These are phyloP conservation scores for Tolypocladium tundrense DNA, from an alignment of 2,329 filamentous ascomycete genomes.

Conservation along the genomic window DNA sequence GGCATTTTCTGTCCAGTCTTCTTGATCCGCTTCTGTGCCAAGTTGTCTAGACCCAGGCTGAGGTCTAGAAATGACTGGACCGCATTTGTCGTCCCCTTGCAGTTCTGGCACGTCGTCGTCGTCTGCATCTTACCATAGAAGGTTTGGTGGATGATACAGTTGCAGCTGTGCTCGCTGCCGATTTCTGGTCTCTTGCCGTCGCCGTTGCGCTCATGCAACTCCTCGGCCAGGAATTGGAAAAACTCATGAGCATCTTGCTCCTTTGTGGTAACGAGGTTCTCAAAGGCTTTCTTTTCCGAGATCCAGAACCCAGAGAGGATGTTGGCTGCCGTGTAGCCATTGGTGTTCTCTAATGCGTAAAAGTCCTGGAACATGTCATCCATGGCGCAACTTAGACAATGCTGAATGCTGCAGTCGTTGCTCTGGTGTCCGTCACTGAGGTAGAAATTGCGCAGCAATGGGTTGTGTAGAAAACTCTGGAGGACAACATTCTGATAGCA, in stretches of 20 bases:
- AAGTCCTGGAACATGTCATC: constrained; percentile 67
- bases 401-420: constrained; percentile 54
- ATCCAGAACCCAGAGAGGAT: constrained; percentile 88
- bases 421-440: constrained; percentile 81
- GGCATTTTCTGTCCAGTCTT: constrained; percentile 38
- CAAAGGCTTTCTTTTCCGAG: constrained; percentile 60
- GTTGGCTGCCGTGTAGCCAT: constrained; percentile 82
- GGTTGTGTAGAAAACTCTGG: constrained; percentile 89
- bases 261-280: constrained; percentile 77
- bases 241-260: constrained; percentile 98
- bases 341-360: constrained; percentile 64
- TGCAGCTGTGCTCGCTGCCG: constrained; percentile 56
- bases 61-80: constrained; percentile 87
- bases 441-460: constrained; percentile 83
- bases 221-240: constrained; percentile 89
- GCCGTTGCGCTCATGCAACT: constrained; percentile 74
- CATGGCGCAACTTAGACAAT: constrained; percentile 61
- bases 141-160: constrained; percentile 86
- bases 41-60: constrained; percentile 71
- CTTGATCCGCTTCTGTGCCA: constrained; percentile 55
- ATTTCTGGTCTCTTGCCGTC: constrained; percentile 53
- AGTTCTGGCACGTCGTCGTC: constrained; percentile 84
- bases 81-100: constrained; percentile 69
- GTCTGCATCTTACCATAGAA: constrained; percentile 89
- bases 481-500: constrained; percentile 97